Evolutionary conservation across 352 stramenopile species (phyloP).

Genomic region (Elongisporangium anandrum): DNA sequence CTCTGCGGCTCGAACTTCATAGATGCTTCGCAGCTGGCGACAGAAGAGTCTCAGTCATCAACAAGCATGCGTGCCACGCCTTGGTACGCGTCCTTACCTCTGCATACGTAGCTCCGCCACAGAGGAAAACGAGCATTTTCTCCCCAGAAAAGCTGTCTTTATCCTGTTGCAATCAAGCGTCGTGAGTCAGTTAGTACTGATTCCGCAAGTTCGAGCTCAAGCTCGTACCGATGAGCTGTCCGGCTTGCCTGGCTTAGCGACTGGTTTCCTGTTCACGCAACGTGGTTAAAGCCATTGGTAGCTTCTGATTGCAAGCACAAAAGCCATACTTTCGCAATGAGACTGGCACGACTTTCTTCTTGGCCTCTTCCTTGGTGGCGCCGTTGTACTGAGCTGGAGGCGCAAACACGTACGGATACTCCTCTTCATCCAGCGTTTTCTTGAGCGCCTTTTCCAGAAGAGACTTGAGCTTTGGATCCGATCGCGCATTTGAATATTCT

Average conservation of each 20-base stretch:
- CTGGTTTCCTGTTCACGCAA: constrained; percentile 25
- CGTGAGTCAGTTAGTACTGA: not conserved
- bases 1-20: constrained; percentile 60
- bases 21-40: constrained; percentile 68
- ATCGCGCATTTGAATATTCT: constrained; percentile 78
- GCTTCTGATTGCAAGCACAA: not conserved
- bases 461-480: constrained; percentile 68
- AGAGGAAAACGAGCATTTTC: constrained; percentile 95
- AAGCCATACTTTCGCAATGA: constrained; percentile 70
- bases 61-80: too few relatives aligned
- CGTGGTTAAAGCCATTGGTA: not conserved
- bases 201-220: not conserved
- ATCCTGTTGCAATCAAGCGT: constrained; percentile 26
- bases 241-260: constrained; percentile 17
- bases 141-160: constrained; percentile 65
- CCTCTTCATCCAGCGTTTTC: constrained; percentile 50
- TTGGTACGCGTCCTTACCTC: constrained; percentile 77
- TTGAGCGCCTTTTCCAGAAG: constrained; percentile 59
- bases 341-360: constrained; percentile 53
- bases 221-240: constrained; percentile 12
- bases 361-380: constrained; percentile 23
- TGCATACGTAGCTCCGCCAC: constrained; percentile 91
- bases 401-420: constrained; percentile 83
- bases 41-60: not conserved
- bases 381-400: constrained; percentile 40